Percentiles rank a stretch among this genome's conserved stretches.
Evolutionary conservation across 2,329 filamentous ascomycete genomes (phyloP).

Genomic region (Trichoderma cornu-damae): DNA sequence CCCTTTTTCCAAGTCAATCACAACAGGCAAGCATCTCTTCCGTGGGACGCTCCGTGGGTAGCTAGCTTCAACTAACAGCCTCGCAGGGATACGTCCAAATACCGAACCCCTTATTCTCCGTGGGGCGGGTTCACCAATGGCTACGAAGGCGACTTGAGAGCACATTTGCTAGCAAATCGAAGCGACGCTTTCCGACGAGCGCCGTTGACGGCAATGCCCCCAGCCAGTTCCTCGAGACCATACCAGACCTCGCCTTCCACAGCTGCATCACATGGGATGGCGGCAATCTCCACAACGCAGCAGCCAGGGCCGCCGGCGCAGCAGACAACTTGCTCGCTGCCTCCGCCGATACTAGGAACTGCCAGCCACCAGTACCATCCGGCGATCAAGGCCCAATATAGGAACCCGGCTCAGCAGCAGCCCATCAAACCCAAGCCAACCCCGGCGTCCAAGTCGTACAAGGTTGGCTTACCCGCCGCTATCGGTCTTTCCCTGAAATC

Average conservation of each 20-base stretch:
- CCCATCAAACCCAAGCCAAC: constrained; percentile 25
- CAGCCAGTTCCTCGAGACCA: background rate
- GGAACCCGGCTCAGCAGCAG: constrained; percentile 14
- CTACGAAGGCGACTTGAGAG: constrained; percentile 49
- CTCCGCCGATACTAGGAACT: background rate
- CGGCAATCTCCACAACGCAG: background rate
- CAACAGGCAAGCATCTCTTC: constrained; percentile 43
- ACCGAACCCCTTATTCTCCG: constrained; percentile 55
- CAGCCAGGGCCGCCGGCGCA: background rate
- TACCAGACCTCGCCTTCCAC: background rate
- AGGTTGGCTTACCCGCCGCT: constrained; percentile 30
- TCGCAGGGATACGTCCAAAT: constrained; percentile 49
- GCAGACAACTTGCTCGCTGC: background rate
- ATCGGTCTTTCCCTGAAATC: constrained; percentile 24
- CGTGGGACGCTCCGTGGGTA: background rate
- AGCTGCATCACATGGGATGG: background rate
- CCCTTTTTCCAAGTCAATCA: constrained; percentile 56
- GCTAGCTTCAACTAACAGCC: constrained; percentile 21
- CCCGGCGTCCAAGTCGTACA: constrained; percentile 29
- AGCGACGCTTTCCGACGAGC: constrained; percentile 29
- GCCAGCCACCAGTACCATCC: constrained; percentile 14
- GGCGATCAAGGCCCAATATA: constrained; percentile 16
- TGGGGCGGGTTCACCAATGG: constrained; percentile 57
- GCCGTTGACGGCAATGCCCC: constrained; percentile 17
- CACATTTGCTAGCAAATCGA: constrained; percentile 39